Base-by-base conservation (phyloP, 371 early-diverging fungal species). In the Dentiscutata heterogama region DNA sequence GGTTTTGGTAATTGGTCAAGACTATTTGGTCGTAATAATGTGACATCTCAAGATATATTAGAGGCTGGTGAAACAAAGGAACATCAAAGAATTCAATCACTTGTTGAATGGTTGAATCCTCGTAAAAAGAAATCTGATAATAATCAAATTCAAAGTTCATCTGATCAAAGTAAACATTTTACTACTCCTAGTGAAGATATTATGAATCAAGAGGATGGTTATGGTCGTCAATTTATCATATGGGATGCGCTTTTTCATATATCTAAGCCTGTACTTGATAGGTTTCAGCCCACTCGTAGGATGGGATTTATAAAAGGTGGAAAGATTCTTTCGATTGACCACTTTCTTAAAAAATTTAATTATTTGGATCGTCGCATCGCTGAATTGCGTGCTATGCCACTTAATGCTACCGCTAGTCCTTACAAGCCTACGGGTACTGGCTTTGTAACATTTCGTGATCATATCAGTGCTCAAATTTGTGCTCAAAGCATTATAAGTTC, bases 401-500 rank as follows among this genome's bases (percentile, higher is more conserved):
- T 77, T 13, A 80, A 83, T 46, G 81, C 83, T n/a, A 88, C 87
- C 14, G 82, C 82, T 2, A 85, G 86, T 8, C 84, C 88, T 61
- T 89, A 90, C 78, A 87, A 85, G 82, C 89, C 91, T 0, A 92
- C 92, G 11, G 87, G 87, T 27, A 87, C 91, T 25, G 93, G 91
- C 0, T 93, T 93, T 85, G 88, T 92, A 7, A 92, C 93, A 6
- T 93, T 93, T 85, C 87, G 86, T 86, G 88, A 89, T 72, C 88
- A 86, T 70, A 79, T 82, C 61, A 78, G 84, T 46, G 86, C 86
- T 29, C 91, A 92, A 68, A 85, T 93, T 22, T 85, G 93, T 71
- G 91, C 93, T 16, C 92, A 92, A 79, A 89, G 90, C 7, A 88
- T 91, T 25, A 90, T 90, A 50, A 88, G 88, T 16, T 87, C 88